Percentiles rank a stretch among this genome's conserved stretches.
phyloP scores from a whole-genome alignment of 2,329 filamentous ascomycete species.

The Phialophora tarda region DNA sequence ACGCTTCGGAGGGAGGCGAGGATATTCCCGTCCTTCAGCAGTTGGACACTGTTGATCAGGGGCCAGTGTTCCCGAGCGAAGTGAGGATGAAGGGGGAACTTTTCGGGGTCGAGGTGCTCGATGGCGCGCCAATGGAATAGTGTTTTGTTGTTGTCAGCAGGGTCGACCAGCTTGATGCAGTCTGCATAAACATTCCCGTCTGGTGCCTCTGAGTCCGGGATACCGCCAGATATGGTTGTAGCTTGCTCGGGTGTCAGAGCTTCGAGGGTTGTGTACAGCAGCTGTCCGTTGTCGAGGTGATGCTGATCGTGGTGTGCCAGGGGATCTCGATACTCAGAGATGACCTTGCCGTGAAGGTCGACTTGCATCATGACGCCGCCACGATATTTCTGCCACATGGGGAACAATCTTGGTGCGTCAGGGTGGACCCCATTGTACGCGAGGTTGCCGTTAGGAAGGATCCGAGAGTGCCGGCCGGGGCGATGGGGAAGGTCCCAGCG shows the following conservation, averaged over 20 bases:
- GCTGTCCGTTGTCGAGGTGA: slow-evolving; percentile 51
- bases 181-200: slow-evolving; percentile 50
- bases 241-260: slow-evolving; percentile 47
- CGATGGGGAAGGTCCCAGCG: slow-evolving; percentile 52
- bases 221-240: slow-evolving; percentile 48
- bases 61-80: slow-evolving; percentile 53
- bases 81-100: slow-evolving; percentile 50
- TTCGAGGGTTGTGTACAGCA: slow-evolving; percentile 54
- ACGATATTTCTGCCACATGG: slow-evolving; percentile 55
- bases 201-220: slow-evolving; percentile 47
- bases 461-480: slow-evolving; percentile 52
- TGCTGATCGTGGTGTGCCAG: slow-evolving; percentile 56
- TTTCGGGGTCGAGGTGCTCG: slow-evolving; percentile 48
- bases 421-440: slow-evolving; percentile 54
- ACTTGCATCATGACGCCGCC: slow-evolving; percentile 55
- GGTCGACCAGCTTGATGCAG: slow-evolving; percentile 52
- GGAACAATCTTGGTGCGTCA: slow-evolving; percentile 47
- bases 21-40: slow-evolving; percentile 48
- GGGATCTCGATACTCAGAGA: slow-evolving; percentile 51
- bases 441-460: slow-evolving; percentile 53
- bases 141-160: slow-evolving; percentile 44
- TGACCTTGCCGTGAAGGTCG: slow-evolving; percentile 46
- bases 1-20: slow-evolving; percentile 52
- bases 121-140: slow-evolving; percentile 54
- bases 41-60: slow-evolving; percentile 53